Conservation (phyloP, 208 protist genomes). For the Wallacemonas sp. region DNA sequence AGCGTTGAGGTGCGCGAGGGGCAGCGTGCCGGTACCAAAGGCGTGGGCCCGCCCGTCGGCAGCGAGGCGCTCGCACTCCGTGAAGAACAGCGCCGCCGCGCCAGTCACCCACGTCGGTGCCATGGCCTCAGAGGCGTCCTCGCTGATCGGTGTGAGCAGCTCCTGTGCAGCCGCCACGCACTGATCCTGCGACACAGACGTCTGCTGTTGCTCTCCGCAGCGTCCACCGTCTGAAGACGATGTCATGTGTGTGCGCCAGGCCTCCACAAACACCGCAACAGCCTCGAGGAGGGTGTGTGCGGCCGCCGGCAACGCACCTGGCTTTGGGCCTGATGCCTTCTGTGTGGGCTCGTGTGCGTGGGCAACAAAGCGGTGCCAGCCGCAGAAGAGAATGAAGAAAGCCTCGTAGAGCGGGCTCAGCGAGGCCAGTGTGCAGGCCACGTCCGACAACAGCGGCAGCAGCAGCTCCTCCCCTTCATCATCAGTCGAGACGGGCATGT, state of each 20-base stretch:
- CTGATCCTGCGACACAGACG: too few species aligned
- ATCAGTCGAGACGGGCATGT: not conserved
- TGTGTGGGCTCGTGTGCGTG: too few species aligned
- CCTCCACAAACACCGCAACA: too few species aligned
- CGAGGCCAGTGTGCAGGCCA: constrained; percentile 11
- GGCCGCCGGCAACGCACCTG: too few species aligned
- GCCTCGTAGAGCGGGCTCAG: constrained; percentile 12
- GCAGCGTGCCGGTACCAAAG: constrained; percentile 29
- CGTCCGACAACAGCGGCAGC: not conserved
- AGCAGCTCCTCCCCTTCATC: not conserved
- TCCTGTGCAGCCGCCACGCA: too few species aligned
- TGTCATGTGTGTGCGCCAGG: too few species aligned
- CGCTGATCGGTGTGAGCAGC: too few species aligned
- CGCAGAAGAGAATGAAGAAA: constrained; percentile 9
- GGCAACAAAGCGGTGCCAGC: too few species aligned
- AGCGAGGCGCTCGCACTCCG: constrained; percentile 27
- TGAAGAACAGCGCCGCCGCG: constrained; percentile 25
- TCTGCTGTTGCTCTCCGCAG: too few species aligned
- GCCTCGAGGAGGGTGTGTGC: too few species aligned
- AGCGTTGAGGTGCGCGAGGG: constrained; percentile 15
- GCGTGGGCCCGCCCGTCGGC: constrained; percentile 32
- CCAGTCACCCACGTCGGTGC: constrained; percentile 16
- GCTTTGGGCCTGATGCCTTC: too few species aligned
- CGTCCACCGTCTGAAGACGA: too few species aligned
- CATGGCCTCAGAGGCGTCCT: not conserved